Percentiles rank a stretch among this genome's conserved stretches.
Conservation (phyloP, 2,329 filamentous ascomycete species). For the Dryadomyces quercivorus region DNA sequence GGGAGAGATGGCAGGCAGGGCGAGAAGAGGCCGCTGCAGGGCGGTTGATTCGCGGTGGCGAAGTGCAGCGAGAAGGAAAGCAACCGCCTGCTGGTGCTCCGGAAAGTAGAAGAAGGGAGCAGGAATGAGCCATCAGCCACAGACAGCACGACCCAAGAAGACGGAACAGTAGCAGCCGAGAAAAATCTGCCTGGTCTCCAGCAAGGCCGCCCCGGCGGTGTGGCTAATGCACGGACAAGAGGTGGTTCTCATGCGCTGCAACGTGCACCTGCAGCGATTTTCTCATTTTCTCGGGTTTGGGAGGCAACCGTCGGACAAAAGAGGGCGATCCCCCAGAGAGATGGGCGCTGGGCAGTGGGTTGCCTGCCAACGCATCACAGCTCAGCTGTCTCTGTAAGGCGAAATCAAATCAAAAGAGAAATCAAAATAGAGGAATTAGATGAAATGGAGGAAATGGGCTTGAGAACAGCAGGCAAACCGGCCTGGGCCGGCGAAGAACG, state of each 20-base stretch:
- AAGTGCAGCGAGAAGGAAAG: too few species aligned
- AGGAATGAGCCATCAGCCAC: too few species aligned
- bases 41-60: too few species aligned
- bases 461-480: too few species aligned
- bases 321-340: not conserved
- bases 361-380: not conserved
- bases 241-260: not conserved
- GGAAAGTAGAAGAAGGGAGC: too few species aligned
- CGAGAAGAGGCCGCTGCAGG: too few species aligned
- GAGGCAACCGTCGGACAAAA: constrained; percentile 1
- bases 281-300: not conserved
- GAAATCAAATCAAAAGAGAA: too few species aligned
- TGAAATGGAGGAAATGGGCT: too few species aligned
- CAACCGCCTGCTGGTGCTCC: too few species aligned
- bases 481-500: too few species aligned
- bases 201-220: not conserved
- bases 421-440: too few species aligned
- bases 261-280: not conserved
- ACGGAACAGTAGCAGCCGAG: not conserved
- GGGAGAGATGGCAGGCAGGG: too few species aligned
- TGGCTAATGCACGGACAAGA: not conserved
- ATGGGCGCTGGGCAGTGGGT: not conserved
- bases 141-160: not conserved
- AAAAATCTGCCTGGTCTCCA: not conserved
- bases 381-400: not conserved